These are phyloP conservation scores for Fusarium humuli DNA, from an alignment of 2,329 filamentous ascomycete genomes.

Conservation along the genomic window DNA sequence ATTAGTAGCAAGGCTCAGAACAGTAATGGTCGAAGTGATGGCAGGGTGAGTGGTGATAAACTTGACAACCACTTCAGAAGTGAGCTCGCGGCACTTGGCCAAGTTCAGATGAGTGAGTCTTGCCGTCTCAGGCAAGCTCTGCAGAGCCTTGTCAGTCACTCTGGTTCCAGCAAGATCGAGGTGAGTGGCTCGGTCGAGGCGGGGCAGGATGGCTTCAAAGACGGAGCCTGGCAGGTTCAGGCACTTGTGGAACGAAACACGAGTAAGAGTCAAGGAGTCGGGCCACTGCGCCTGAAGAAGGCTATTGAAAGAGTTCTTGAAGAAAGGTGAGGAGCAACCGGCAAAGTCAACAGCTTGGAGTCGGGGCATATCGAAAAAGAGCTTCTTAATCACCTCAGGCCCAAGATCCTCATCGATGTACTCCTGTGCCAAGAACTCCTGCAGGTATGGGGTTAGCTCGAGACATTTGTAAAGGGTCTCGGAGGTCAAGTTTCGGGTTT, in stretches of 20 bases:
- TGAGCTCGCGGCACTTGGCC: slow-evolving; percentile 78
- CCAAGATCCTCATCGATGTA: slow-evolving; percentile 82
- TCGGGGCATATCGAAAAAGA: slow-evolving; percentile 74
- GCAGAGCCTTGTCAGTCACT: slow-evolving; percentile 77
- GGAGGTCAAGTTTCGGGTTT: slow-evolving; percentile 80
- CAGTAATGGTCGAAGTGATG: slow-evolving; percentile 71
- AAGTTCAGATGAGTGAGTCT: slow-evolving; percentile 82
- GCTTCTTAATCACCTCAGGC: slow-evolving; percentile 73
- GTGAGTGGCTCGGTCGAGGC: slow-evolving; percentile 76
- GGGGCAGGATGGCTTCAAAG: slow-evolving; percentile 78
- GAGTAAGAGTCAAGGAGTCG: slow-evolving; percentile 68
- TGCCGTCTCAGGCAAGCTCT: slow-evolving; percentile 77
- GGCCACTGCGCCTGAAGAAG: slow-evolving; percentile 66
- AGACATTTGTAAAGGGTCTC: slow-evolving; percentile 79
- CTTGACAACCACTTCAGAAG: slow-evolving; percentile 73
- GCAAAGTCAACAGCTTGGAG: slow-evolving; percentile 81
- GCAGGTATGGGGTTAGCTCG: slow-evolving; percentile 76
- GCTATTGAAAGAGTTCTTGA: slow-evolving; percentile 73
- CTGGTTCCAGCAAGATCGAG: slow-evolving; percentile 83
- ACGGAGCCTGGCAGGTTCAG: slow-evolving; percentile 74
- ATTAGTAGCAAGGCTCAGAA: slow-evolving; percentile 79
- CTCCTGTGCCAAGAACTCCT: slow-evolving; percentile 84
- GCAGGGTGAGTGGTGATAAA: slow-evolving; percentile 80
- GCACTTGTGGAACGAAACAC: slow-evolving; percentile 83
- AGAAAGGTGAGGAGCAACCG: slow-evolving; percentile 75